Evolutionary conservation across 225 moss, liverwort and hornwort genomes (phyloP).

Genomic region (Takakia lepidozioides): DNA sequence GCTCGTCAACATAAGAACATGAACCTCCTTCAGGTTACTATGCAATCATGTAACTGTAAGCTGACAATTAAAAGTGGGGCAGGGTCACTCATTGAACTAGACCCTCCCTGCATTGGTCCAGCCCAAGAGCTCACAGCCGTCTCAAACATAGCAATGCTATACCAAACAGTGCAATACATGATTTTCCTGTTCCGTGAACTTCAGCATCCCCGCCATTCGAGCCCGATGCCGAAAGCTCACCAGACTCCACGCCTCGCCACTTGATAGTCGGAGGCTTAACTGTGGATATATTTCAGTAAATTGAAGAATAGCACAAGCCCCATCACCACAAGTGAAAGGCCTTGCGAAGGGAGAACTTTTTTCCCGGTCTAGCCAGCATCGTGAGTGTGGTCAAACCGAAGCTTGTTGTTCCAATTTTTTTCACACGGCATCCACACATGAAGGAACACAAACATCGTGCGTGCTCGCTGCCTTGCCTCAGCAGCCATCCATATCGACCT

Average conservation of each 20-base stretch:
- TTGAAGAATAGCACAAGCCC: too few species aligned
- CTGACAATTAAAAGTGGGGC: too few species aligned
- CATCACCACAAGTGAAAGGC: not conserved
- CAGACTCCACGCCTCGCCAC: too few species aligned
- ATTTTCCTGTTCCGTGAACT: too few species aligned
- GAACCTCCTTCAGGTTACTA: not conserved
- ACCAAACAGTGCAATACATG: too few species aligned
- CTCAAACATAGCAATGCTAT: too few species aligned
- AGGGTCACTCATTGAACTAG: not conserved
- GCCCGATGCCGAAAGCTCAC: too few species aligned
- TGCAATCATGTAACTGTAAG: not conserved
- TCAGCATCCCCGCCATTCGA: not conserved
- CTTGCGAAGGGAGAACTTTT: not conserved
- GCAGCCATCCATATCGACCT: conserved; percentile 1
- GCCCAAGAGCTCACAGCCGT: too few species aligned
- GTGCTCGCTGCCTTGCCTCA: not conserved
- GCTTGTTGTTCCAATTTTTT: not conserved
- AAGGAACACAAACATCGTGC: not conserved
- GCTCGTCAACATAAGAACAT: not conserved
- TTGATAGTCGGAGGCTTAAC: too few species aligned
- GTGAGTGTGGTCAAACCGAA: not conserved
- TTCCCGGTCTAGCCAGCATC: not conserved
- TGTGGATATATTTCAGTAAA: too few species aligned
- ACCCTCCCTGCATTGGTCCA: not conserved
- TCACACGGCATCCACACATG: not conserved